Percentiles rank a stretch among this genome's conserved stretches.
These are phyloP conservation scores for Pythium rhizo-oryzae DNA, from an alignment of 352 stramenopile species.

Conservation along the genomic window DNA sequence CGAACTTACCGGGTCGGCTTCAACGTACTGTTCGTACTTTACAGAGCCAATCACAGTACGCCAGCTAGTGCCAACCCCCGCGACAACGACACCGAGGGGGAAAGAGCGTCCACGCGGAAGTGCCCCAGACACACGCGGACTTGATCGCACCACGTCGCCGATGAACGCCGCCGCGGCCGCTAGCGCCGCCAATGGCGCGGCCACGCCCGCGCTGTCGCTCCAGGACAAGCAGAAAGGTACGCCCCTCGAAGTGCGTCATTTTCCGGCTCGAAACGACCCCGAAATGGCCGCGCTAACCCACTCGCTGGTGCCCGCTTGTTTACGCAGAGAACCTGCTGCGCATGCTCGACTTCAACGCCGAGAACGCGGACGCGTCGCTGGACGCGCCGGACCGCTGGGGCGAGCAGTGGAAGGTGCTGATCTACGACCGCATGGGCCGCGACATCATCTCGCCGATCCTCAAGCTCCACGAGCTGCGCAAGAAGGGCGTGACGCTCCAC, in stretches of 20 bases:
- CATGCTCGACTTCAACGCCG: constrained; percentile 88
- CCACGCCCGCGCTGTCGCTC: constrained; percentile 50
- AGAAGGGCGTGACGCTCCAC: constrained; percentile 97
- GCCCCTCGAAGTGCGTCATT: neutral
- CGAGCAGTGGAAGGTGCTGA: constrained; percentile 95
- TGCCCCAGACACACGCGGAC: too few species aligned
- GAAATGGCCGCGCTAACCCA: neutral
- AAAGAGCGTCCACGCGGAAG: constrained; percentile 13
- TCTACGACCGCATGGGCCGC: constrained; percentile 96
- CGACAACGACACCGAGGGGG: too few species aligned
- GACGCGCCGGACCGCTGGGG: constrained; percentile 70
- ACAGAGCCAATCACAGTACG: constrained; percentile 6
- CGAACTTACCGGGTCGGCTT: constrained; percentile 7
- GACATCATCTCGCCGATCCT: constrained; percentile 98
- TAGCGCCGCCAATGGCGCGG: constrained; percentile 13
- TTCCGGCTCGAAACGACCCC: neutral
- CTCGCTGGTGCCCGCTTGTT: too few species aligned
- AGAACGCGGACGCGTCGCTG: constrained; percentile 41
- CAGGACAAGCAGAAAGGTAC: constrained; percentile 86
- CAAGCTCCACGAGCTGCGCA: constrained; percentile 96
- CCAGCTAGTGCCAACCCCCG: constrained; percentile 1
- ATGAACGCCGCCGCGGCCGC: constrained; percentile 25
- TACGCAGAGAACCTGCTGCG: constrained; percentile 70
- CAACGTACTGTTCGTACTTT: constrained; percentile 16
- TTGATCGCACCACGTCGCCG: neutral